Percentiles rank a stretch among this genome's conserved stretches.
phyloP scores from a whole-genome alignment of 164 flowering plant genomes.

The Litsea cubeba region DNA sequence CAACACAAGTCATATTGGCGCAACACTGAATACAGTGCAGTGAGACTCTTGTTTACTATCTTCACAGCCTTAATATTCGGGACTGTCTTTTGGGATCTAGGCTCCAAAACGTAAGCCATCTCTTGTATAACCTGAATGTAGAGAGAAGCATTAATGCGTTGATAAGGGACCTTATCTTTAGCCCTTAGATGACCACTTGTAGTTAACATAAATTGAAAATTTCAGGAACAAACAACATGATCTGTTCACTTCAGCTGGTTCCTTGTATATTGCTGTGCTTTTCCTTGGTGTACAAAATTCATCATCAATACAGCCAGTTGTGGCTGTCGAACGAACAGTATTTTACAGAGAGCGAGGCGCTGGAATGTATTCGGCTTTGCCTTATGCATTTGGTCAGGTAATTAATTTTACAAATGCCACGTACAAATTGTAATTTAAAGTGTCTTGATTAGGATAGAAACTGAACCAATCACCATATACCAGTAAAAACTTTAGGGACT shows the following conservation, averaged over 20 bases:
- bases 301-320: slow-evolving; percentile 34
- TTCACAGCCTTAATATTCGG: slow-evolving; percentile 30
- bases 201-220: not conserved
- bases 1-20: slow-evolving; percentile 40
- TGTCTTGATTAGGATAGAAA: too few species aligned
- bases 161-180: too few species aligned
- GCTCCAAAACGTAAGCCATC: slow-evolving; percentile 23
- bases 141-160: too few species aligned
- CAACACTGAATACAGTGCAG: slow-evolving; percentile 31
- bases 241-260: slow-evolving; percentile 26
- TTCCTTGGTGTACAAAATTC: slow-evolving; percentile 27
- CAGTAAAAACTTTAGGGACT: too few species aligned
- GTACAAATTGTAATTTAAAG: not conserved
- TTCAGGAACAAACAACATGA: slow-evolving; percentile 25
- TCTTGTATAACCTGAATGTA: too few species aligned
- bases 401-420: not conserved
- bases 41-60: slow-evolving; percentile 27
- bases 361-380: slow-evolving; percentile 40
- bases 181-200: too few species aligned
- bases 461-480: too few species aligned
- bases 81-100: slow-evolving; percentile 34
- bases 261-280: slow-evolving; percentile 25
- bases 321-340: slow-evolving; percentile 30
- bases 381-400: slow-evolving; percentile 38
- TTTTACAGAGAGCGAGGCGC: slow-evolving; percentile 39